Conservation (phyloP, 345 rosid genomes). For the Heritiera littoralis region DNA sequence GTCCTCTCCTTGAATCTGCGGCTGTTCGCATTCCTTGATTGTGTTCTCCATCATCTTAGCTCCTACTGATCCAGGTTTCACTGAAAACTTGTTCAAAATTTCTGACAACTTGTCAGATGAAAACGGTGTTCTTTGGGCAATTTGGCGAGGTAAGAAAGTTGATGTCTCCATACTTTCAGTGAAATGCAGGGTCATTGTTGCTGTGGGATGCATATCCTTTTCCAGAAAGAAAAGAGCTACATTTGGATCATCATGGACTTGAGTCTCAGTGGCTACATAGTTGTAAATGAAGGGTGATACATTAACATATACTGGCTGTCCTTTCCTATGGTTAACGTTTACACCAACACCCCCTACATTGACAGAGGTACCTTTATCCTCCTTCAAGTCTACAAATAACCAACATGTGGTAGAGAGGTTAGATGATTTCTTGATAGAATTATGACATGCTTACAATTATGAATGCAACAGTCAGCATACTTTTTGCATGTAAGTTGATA, state of each 20-base stretch:
- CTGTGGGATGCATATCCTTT: slow-evolving; percentile 61
- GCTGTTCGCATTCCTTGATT: slow-evolving; percentile 65
- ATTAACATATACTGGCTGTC: slow-evolving; percentile 62
- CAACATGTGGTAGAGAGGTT: not conserved
- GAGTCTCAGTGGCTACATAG: slow-evolving; percentile 63
- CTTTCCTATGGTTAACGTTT: slow-evolving; percentile 39
- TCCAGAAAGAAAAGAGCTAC: slow-evolving; percentile 83
- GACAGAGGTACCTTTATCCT: slow-evolving; percentile 57
- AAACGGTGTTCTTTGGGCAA: slow-evolving; percentile 64
- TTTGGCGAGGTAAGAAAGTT: slow-evolving; percentile 66
- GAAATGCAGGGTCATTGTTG: slow-evolving; percentile 58
- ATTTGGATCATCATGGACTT: slow-evolving; percentile 59
- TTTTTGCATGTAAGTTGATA: not conserved
- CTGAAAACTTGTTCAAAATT: slow-evolving; percentile 48
- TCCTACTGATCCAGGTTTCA: slow-evolving; percentile 59
- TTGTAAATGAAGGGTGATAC: slow-evolving; percentile 27
- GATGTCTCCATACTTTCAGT: slow-evolving; percentile 40
- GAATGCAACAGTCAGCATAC: not conserved
- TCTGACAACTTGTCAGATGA: slow-evolving; percentile 59
- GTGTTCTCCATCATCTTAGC: slow-evolving; percentile 61
- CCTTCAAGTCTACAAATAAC: slow-evolving; percentile 41
- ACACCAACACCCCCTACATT: slow-evolving; percentile 37
- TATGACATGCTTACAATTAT: not conserved
- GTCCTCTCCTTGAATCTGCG: slow-evolving; percentile 68
- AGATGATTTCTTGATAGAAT: not conserved